Base-by-base conservation (phyloP, 768 basidiomycete species). In the Lactarius hengduanensis region DNA sequence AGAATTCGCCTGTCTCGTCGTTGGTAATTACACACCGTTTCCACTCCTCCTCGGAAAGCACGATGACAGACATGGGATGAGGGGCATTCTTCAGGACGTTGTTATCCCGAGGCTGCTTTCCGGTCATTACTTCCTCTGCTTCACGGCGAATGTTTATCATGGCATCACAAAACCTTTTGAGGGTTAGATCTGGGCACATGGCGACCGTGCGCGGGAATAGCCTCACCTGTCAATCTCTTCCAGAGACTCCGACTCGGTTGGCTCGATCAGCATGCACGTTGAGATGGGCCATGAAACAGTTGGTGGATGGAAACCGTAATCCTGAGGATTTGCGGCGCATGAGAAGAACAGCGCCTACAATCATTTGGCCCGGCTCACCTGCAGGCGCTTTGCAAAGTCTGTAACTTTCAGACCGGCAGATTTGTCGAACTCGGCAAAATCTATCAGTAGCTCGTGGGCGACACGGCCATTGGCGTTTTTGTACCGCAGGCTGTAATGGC, bases 251-350 rank as follows among this genome's bases (percentile, higher is more conserved):
- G 93, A 96, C 77, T 98, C 96, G 2, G 96, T 98, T 7, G 96
- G 96, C 78, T 98, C 96, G 69, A 98, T 97, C 61, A 97, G 83
- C 93, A 97, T 97, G 73, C 92, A 96, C 1, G 96, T 97, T 22
- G 93, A 89, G 69, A 92, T 95, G 7, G 97, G 97, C 97, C 97
- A 98, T 7, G 95, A 95, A 77, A 94, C 96, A 5, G 97, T 99
- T 2, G 97, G 97, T 50, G 94, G 95, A 75, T 97, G 94, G 83
- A 97, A 92, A 64, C 94, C 93, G 72, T 90, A 95, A 75, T 94
- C 92, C 87, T 92, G 70, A 18, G 45, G 53, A 36, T 20, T 32
- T 36, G 11, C 15, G 1, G 26, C 41, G 13, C 61, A 4, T 6
- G 18, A 57, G 4, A 56, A 28, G 11, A 57, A 34, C 73, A 60